Base-by-base conservation (phyloP, 1,284 basidiomycete species). In the Bondarzewia mesenterica region DNA sequence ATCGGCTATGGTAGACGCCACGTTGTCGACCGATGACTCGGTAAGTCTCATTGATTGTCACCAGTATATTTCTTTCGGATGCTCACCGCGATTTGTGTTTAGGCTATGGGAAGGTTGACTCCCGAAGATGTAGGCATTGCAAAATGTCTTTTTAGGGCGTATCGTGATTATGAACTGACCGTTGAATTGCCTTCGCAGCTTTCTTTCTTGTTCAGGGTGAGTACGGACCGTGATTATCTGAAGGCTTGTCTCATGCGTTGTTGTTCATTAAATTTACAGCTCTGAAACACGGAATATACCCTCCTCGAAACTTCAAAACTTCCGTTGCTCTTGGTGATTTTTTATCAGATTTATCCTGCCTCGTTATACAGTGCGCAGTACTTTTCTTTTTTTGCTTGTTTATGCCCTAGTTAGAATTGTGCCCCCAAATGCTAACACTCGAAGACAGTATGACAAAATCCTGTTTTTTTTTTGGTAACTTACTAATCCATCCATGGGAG, bases 81-180 rank as follows among this genome's bases (percentile, higher is more conserved):
- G 58, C 58, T 50, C 60, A 41, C 42, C 53, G 85, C 80, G 5
- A 7, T 7, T 10, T 10, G n/a, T 12, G 4, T n/a, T 12, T n/a
- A 32, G 29, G 91, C 93, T 0, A 89, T 95, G 81, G 92, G 92
- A 39, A 79, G 90, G 53, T 67, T 95, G 59, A 94, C 91, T 3
- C 86, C 90, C 1, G 89, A 85, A 58, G 92, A 94, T 73, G 85
- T 92, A 62, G 70, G 87, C 77, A 46, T 42, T 38, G 35, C 29
- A n/a, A 7, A 3, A 32, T 32, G 51, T 52, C 51, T 41, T 26
- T 18, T 44, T 32, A 23, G 15, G 12, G 15, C 29, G 14, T 21
- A 25, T 21, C n/a, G 2, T 25, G n/a, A n/a, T 32, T 1, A 22
- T n/a, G 22, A 16, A 47, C 36, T 51, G 20, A 46, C 23, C 12